phyloP scores from a whole-genome alignment of 169 alveolate genomes.

The Babesia ovis region DNA sequence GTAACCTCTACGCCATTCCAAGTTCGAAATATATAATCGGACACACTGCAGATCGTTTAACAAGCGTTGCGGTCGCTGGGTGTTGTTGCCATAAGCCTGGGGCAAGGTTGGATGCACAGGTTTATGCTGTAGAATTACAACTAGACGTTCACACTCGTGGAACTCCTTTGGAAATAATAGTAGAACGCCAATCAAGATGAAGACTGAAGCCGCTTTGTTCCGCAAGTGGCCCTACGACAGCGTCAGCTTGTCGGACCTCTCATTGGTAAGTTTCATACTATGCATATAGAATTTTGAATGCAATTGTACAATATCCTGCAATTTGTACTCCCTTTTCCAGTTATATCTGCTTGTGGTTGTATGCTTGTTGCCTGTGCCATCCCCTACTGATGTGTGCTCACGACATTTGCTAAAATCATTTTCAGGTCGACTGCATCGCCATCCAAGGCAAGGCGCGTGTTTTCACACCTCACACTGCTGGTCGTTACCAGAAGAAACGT shows the following conservation, averaged over 20 bases:
- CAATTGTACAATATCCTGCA: background rate
- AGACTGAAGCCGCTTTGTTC: conserved; percentile 89
- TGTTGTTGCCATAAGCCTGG: conserved; percentile 3
- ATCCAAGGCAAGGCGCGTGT: conserved; percentile 92
- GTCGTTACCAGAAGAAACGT: conserved; percentile 96
- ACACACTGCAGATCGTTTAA: background rate
- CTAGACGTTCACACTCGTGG: background rate
- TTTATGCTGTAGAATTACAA: background rate
- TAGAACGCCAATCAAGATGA: conserved; percentile 48
- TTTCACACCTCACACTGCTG: conserved; percentile 98
- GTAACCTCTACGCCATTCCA: background rate
- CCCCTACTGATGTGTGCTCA: no score
- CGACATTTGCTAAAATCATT: conserved; percentile 32
- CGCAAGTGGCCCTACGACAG: conserved; percentile 97
- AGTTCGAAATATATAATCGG: background rate
- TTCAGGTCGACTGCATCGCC: conserved; percentile 90
- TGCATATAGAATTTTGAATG: background rate
- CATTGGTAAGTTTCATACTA: conserved; percentile 78
- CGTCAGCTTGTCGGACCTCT: conserved; percentile 92
- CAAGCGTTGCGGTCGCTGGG: background rate
- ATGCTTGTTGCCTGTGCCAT: no score
- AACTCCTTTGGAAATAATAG: background rate
- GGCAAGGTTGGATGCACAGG: background rate
- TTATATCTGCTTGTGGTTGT: no score
- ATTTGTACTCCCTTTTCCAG: background rate